Evolutionary conservation across 2,329 filamentous ascomycete species (phyloP).

Genomic region (Sporothrix humicola): DNA sequence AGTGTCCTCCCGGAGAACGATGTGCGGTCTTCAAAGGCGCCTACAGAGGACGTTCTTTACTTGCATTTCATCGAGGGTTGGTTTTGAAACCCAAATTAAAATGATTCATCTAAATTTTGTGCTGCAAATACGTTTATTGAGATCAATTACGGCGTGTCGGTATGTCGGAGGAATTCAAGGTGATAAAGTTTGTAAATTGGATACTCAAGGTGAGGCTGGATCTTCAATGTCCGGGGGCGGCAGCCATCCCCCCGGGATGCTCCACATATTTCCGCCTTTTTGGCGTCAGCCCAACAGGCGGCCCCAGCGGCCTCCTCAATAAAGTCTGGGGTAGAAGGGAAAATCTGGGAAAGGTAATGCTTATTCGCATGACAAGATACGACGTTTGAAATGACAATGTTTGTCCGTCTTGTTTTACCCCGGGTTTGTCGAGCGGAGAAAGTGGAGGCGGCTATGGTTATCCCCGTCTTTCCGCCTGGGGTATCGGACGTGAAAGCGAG

Average conservation of each 20-base stretch:
- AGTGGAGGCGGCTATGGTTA: constrained; percentile 17
- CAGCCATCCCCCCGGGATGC: background rate
- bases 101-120: too few relatives aligned
- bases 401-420: background rate
- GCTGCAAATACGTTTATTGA: too few relatives aligned
- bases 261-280: background rate
- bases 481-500: too few relatives aligned
- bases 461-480: background rate
- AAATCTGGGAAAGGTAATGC: background rate
- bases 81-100: too few relatives aligned
- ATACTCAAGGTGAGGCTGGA: background rate
- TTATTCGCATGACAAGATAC: background rate
- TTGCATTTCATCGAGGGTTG: too few relatives aligned
- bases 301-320: too few relatives aligned
- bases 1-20: background rate
- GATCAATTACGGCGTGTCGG: too few relatives aligned
- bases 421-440: background rate
- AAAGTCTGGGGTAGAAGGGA: background rate
- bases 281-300: background rate
- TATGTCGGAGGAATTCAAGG: too few relatives aligned
- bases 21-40: background rate
- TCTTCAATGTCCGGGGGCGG: constrained; percentile 2
- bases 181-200: too few relatives aligned
- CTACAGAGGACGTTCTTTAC: too few relatives aligned
- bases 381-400: background rate